Conservation (phyloP, 495 filamentous ascomycete species). For the Schizothecium vesticola region DNA sequence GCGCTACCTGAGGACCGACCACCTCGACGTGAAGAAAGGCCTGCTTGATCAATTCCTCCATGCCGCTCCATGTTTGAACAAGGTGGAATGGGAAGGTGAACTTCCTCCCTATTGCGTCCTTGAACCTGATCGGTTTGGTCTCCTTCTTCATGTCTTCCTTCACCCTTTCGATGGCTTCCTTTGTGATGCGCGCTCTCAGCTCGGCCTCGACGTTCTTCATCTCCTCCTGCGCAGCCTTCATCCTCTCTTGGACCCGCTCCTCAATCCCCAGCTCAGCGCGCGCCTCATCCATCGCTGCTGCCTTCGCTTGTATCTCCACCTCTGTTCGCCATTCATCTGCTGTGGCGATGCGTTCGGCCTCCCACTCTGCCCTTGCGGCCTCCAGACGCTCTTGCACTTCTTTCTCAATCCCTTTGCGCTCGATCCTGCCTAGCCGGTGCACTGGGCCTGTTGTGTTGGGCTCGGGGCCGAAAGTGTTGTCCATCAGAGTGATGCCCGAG, state of each 20-base stretch:
- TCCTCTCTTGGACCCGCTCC: background rate
- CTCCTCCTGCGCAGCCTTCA: conserved; percentile 24
- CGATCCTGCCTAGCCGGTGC: background rate
- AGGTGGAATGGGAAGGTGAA: conserved; percentile 79
- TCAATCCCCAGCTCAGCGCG: background rate
- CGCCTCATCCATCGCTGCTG: too few relatives aligned
- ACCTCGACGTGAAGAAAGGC: conserved; percentile 80
- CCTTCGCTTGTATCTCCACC: background rate
- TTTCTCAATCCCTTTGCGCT: background rate
- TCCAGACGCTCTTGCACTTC: background rate
- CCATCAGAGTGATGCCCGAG: too few relatives aligned
- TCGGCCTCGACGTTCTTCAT: conserved; percentile 40
- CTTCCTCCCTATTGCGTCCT: conserved; percentile 78
- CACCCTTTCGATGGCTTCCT: conserved; percentile 40
- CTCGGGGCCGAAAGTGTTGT: too few relatives aligned
- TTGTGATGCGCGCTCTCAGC: conserved; percentile 37
- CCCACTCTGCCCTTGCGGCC: background rate
- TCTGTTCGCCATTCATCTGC: background rate
- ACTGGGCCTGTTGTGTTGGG: background rate
- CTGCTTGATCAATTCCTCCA: conserved; percentile 82
- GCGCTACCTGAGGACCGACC: conserved; percentile 76
- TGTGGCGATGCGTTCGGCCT: background rate
- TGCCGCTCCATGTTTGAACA: conserved; percentile 76
- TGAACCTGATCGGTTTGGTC: conserved; percentile 63
- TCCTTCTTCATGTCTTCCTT: conserved; percentile 40